Base-by-base conservation (phyloP, 129 eudicot genomes). In the Flaveria robusta region DNA sequence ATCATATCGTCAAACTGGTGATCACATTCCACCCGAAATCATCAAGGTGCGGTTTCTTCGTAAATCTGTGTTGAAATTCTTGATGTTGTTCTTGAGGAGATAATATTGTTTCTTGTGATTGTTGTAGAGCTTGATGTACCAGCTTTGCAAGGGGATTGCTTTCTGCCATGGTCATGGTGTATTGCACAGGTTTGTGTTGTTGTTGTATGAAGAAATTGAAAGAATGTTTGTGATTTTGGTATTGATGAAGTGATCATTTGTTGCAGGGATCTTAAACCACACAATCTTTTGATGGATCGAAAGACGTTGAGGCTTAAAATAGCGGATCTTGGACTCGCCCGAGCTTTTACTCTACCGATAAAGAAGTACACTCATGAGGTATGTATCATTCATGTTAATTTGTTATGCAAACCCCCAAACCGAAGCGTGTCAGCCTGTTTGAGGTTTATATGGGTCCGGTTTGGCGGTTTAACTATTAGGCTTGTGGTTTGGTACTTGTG, bases 301-400 rank as follows among this genome's bases (percentile, higher is more conserved):
- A 91, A 86, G 82, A 85, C 96, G 1, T 58, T 81, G 82, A 78
- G 72, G 86, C 92, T 94, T 9, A 94, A 94, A 78, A 87, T 91
- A 62, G 97, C 98, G 4, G 98, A 94, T 79, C 97, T 94, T 84
- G 97, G 98, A 56, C 83, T 94, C 52, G 98, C 97, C 24, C 70
- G 97, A 76, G 90, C 97, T 42, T 86, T 83, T 77, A 87, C 95
- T 37, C 74, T 94, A 26, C 99, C 99, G 4, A 86, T 94, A 9
- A 94, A 94, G 88, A 88, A 94, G 86, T 91, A 88, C 22, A 94
- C 97, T 74, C 99, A 94, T 70, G 99, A 91, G 96, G 98, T 94
- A 75, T 74, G 98, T 94, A 75, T 74, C 0, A 39, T 12, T 26
- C 68, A 55, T 31, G 16, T 51, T 52, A 54, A 5, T 19, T 19